phyloP scores from a whole-genome alignment of 139 green algal species.

The Chlorella vulgaris region DNA sequence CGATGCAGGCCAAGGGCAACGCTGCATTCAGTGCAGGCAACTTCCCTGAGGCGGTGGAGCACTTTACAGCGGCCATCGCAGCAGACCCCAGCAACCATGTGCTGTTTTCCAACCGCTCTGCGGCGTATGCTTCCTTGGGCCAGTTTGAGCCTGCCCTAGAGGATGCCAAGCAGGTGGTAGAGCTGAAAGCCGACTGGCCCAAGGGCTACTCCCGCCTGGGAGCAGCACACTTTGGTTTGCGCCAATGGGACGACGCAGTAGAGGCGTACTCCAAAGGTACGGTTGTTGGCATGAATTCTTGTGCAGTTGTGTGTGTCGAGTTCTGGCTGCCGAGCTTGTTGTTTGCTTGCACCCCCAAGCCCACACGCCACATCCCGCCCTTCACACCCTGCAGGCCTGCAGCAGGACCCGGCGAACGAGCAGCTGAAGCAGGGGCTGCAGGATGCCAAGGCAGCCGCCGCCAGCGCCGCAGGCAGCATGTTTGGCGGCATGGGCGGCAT shows the following conservation, averaged over 20 bases:
- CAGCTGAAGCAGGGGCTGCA: constrained; percentile 66
- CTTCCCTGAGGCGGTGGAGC: constrained; percentile 84
- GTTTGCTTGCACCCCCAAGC: too few species aligned
- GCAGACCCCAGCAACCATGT: constrained; percentile 92
- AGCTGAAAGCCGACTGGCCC: constrained; percentile 89
- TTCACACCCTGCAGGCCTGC: constrained; percentile 62
- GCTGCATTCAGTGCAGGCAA: constrained; percentile 83
- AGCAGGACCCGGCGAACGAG: constrained; percentile 78
- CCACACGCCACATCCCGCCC: too few species aligned
- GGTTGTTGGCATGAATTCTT: not conserved
- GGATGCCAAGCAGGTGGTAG: constrained; percentile 85
- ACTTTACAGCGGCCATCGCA: constrained; percentile 85
- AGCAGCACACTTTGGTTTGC: constrained; percentile 78
- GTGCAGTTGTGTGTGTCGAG: not conserved
- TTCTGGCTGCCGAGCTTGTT: too few species aligned
- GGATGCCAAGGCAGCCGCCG: constrained; percentile 56
- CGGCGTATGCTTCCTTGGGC: constrained; percentile 81
- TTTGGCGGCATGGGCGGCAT: not conserved
- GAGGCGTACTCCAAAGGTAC: constrained; percentile 79
- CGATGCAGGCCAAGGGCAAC: constrained; percentile 83
- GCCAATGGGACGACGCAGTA: constrained; percentile 74
- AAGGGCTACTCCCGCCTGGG: constrained; percentile 96
- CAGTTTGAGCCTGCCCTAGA: constrained; percentile 81
- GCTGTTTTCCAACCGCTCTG: constrained; percentile 95
- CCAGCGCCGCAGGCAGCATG: not conserved